Evolutionary conservation across 1,284 basidiomycete species (phyloP).

Genomic region (Trametes polyzona): DNA sequence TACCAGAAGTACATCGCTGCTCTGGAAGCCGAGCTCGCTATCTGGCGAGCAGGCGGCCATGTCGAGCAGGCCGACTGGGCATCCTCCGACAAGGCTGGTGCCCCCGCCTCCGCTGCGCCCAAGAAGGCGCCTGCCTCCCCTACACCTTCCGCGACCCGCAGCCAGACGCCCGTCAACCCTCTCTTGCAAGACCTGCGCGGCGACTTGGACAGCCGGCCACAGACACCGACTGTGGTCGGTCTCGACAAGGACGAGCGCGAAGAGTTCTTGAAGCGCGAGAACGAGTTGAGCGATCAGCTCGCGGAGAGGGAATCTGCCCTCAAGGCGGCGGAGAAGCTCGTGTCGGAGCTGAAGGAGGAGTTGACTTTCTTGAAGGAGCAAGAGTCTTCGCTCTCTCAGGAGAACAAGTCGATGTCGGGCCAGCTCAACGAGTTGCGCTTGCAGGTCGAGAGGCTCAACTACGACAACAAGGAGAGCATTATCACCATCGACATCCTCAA

Average conservation of each 20-base stretch:
- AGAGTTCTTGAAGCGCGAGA: conserved; percentile 95
- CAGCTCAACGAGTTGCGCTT: conserved; percentile 92
- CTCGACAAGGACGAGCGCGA: conserved; percentile 97
- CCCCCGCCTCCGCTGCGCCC: conserved; percentile 45
- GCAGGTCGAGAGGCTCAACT: conserved; percentile 90
- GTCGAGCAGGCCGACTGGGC: conserved; percentile 91
- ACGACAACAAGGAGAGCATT: conserved; percentile 93
- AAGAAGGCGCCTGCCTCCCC: conserved; percentile 72
- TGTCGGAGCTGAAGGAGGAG: conserved; percentile 87
- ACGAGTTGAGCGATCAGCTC: conserved; percentile 93
- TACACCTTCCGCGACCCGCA: conserved; percentile 58
- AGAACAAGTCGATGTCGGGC: conserved; percentile 89
- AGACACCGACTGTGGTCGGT: conserved; percentile 84
- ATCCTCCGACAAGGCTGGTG: conserved; percentile 62
- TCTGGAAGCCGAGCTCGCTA: conserved; percentile 89
- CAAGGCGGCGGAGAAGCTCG: conserved; percentile 73
- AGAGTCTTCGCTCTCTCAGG: conserved; percentile 79
- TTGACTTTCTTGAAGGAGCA: conserved; percentile 91
- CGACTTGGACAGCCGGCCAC: conserved; percentile 79
- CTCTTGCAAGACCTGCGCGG: conserved; percentile 75
- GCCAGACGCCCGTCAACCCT: conserved; percentile 85
- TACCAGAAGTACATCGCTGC: conserved; percentile 89
- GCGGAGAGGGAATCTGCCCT: conserved; percentile 90
- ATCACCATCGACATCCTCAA: conserved; percentile 97
- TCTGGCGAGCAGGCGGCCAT: conserved; percentile 89